Conservation (phyloP, 2,329 filamentous ascomycete species). For the Neonectria faginata region DNA sequence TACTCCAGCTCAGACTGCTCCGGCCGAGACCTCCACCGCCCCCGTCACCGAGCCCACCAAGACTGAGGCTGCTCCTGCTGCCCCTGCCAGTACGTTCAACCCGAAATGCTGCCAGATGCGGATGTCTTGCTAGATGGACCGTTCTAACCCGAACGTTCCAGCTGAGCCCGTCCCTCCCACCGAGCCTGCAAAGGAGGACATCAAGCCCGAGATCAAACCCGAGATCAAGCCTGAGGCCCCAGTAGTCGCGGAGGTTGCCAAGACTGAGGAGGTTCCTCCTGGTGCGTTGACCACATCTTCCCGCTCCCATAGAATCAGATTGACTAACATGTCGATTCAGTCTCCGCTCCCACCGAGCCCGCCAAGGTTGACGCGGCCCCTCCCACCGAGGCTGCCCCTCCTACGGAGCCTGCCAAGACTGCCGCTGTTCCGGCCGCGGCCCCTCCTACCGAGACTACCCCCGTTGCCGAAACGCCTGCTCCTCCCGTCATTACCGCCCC, state of each 20-base stretch:
- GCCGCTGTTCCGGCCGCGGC: constrained; percentile 35
- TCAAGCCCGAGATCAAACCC: constrained; percentile 40
- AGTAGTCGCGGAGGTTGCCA: constrained; percentile 46
- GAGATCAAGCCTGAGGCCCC: constrained; percentile 43
- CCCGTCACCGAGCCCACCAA: constrained; percentile 50
- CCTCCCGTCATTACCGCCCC: constrained; percentile 25
- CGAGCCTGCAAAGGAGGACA: constrained; percentile 44
- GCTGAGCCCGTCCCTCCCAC: constrained; percentile 43
- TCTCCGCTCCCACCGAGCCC: constrained; percentile 41
- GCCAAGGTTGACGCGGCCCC: constrained; percentile 47
- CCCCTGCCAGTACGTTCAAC: constrained; percentile 47
- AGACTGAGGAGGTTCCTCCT: constrained; percentile 41
- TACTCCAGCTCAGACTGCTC: constrained; percentile 18
- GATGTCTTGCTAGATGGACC: constrained; percentile 6
- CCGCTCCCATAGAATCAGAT: background rate
- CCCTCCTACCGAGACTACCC: constrained; percentile 41
- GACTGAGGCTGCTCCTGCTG: constrained; percentile 50
- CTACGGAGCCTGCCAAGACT: constrained; percentile 45
- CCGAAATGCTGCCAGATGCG: constrained; percentile 23
- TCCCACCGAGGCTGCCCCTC: constrained; percentile 43
- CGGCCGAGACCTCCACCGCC: constrained; percentile 41
- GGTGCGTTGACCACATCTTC: constrained; percentile 30
- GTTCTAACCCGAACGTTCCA: constrained; percentile 34
- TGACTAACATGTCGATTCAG: constrained; percentile 9
- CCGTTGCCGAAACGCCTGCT: constrained; percentile 36